Conservation (phyloP, 805 yeast genomes). For the Myxozyma neglecta region DNA sequence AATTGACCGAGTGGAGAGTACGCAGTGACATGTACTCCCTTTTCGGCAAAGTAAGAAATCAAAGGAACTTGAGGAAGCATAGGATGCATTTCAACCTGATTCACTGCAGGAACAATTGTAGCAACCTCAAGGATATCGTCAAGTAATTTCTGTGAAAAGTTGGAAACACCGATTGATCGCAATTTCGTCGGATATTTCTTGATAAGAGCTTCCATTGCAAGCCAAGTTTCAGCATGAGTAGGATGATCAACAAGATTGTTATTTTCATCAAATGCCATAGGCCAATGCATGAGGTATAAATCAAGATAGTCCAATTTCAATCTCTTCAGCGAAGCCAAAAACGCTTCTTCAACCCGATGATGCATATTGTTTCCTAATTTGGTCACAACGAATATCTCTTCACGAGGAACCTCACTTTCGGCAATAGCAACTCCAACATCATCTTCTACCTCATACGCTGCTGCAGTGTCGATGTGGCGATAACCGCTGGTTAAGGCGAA, state of each 20-base stretch:
- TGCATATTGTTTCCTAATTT: constrained; percentile 44
- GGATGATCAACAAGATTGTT: constrained; percentile 47
- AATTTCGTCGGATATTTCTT: constrained; percentile 53
- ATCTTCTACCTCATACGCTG: constrained; percentile 59
- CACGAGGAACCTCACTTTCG: constrained; percentile 51
- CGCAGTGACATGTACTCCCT: constrained; percentile 63
- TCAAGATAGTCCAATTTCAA: constrained; percentile 76
- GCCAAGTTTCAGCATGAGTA: constrained; percentile 72
- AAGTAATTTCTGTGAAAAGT: constrained; percentile 61
- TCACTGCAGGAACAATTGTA: constrained; percentile 58
- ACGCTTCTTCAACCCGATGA: constrained; percentile 50
- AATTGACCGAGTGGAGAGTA: constrained; percentile 72
- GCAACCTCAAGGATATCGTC: constrained; percentile 56
- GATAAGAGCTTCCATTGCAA: constrained; percentile 59
- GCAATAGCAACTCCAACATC: constrained; percentile 53
- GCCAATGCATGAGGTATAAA: constrained; percentile 81
- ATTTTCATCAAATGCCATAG: constrained; percentile 48
- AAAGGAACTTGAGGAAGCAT: constrained; percentile 50
- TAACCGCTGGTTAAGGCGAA: constrained; percentile 49
- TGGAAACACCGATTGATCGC: constrained; percentile 75
- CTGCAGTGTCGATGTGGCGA: constrained; percentile 78
- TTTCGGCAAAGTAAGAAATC: constrained; percentile 50
- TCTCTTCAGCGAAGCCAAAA: constrained; percentile 59
- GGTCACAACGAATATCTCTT: constrained; percentile 46
- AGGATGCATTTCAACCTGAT: constrained; percentile 63